phyloP scores from a whole-genome alignment of 345 rosid genomes.

The Durio zibethinus region DNA sequence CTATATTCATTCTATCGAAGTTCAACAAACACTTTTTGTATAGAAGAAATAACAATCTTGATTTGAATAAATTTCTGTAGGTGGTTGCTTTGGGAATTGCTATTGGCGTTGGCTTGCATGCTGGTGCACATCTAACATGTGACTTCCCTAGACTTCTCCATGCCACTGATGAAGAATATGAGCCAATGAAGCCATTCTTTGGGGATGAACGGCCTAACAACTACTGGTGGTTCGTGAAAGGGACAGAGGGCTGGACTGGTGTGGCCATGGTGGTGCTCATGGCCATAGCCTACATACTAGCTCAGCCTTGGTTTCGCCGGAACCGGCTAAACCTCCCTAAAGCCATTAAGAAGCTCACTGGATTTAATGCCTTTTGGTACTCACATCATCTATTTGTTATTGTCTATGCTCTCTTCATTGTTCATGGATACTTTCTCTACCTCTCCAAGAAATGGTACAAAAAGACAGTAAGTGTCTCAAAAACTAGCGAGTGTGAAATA shows the following conservation, averaged over 20 bases:
- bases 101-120: conserved; percentile 61
- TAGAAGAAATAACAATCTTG: neutral
- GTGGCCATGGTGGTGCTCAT: conserved; percentile 68
- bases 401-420: conserved; percentile 61
- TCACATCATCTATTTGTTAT: conserved; percentile 75
- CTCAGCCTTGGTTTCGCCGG: conserved; percentile 77
- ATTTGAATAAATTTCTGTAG: conserved; percentile 15
- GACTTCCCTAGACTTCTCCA: conserved; percentile 79
- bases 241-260: conserved; percentile 72
- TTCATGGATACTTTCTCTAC: conserved; percentile 61
- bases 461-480: conserved; percentile 47
- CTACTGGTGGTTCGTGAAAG: conserved; percentile 82
- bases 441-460: conserved; percentile 71
- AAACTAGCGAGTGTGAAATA: neutral
- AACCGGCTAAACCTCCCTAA: conserved; percentile 57
- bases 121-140: conserved; percentile 58
- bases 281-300: conserved; percentile 57
- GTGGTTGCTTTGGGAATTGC: conserved; percentile 66
- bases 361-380: conserved; percentile 88
- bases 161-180: conserved; percentile 52
- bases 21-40: no score
- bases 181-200: conserved; percentile 58
- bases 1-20: neutral
- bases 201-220: conserved; percentile 52
- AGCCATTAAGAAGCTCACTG: conserved; percentile 53